These are phyloP conservation scores for Musa beccarii DNA, from an alignment of 176 grass and related monocot species.

Conservation along the genomic window DNA sequence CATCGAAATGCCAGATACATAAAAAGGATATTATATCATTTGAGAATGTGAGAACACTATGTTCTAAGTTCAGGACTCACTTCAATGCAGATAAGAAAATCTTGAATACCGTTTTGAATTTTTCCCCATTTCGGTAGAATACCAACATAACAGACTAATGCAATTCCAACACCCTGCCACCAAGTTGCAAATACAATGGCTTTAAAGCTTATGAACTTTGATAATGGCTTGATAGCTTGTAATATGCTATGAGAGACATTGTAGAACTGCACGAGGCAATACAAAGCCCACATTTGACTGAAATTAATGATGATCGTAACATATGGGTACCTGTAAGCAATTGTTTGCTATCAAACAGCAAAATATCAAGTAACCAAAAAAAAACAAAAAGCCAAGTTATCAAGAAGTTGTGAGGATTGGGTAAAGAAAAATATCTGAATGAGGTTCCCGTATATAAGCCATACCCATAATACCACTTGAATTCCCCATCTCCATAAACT, in stretches of 20 bases:
- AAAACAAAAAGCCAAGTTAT: not conserved
- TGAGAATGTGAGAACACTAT: not conserved
- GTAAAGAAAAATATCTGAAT: not conserved
- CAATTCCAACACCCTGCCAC: conserved; percentile 78
- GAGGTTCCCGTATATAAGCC: not conserved
- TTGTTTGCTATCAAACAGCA: not conserved
- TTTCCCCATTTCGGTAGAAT: conserved; percentile 53
- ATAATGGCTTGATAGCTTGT: conserved; percentile 60
- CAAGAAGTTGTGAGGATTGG: not conserved
- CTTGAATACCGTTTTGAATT: conserved; percentile 69
- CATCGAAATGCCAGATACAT: not conserved
- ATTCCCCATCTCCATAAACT: conserved; percentile 75
- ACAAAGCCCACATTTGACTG: conserved; percentile 86
- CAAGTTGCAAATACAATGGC: conserved; percentile 97
- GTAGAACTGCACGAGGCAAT: conserved; percentile 89
- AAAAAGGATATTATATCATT: not conserved
- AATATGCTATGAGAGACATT: conserved; percentile 60
- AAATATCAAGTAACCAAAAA: not conserved
- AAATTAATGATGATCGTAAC: conserved; percentile 83
- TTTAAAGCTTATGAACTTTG: conserved; percentile 98
- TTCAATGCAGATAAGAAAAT: conserved; percentile 92
- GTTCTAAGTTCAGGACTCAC: conserved; percentile 22
- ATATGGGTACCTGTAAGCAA: conserved; percentile 64
- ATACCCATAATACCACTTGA: conserved; percentile 93
- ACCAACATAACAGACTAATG: conserved; percentile 61